Base-by-base conservation (phyloP, 2,329 filamentous ascomycete genomes). In the Passalora sequoiae region DNA sequence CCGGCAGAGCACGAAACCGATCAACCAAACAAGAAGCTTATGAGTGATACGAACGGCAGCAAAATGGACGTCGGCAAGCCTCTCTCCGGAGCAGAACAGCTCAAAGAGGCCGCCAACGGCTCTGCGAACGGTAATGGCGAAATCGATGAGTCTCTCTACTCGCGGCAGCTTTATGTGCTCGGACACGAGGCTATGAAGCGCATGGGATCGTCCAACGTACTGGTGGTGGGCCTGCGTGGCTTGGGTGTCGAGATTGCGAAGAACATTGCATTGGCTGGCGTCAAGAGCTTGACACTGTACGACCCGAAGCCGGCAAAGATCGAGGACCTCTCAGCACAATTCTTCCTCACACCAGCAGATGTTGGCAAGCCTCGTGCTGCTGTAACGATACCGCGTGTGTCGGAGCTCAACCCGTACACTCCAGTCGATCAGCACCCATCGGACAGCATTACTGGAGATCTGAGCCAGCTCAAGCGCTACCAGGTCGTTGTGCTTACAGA, bases 171-270 rank as follows among this genome's bases (percentile, higher is more conserved):
- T 39, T 84, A 84, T 59, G 81, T 84, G 43, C 76, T 84, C 43
- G 81, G 92, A 43, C 81, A 84, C 62, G 81, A 84, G 66, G 81
- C 92, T 55, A 98, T 98, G 92, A 97, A 94, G 77, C 89, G 92
- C 61, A 98, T 98, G 92, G 81, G 89, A 61, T 86, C 89, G 50
- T 97, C 92, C 43, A 94, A 97, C 63, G 80, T 98, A 47, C 84
- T 98, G 40, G 77, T 98, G 44, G 85, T 91, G 50, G 92, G 92
- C 53, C 74, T 97, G 56, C 91, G 92, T 67, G 92, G 92, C 39
- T 78, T 98, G 29, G 92, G 92, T 72, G 91, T 96, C 43, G 92
- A 98, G 70, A 92, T 98, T 59, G 91, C 92, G 62, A 98, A 98
- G 78, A 98, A 98, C 62, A 88, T 98, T 61, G 92, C 92, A 47